Conservation (phyloP, 73 alveolate genomes). For the Tetrahymena thermophila region DNA sequence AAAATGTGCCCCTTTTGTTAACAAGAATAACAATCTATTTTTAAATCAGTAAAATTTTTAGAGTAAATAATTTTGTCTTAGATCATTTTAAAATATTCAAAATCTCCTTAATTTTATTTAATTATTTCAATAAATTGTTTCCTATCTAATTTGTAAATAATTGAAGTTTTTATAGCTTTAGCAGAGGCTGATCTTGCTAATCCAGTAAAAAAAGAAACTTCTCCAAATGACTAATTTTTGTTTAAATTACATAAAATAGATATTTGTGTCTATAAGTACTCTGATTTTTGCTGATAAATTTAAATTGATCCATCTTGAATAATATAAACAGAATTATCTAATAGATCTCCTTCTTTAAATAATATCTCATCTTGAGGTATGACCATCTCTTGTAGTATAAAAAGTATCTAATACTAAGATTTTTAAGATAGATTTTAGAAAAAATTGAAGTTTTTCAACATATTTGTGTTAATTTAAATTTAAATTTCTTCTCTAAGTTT, state of each 20-base stretch:
- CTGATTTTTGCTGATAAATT: background rate
- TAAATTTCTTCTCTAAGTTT: background rate
- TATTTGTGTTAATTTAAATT: too few species aligned
- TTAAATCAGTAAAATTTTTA: background rate
- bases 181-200: background rate
- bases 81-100: background rate
- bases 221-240: background rate
- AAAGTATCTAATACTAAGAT: background rate
- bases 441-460: too few species aligned
- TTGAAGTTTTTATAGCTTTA: background rate
- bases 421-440: background rate
- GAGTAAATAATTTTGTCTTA: background rate
- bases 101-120: background rate
- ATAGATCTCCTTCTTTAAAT: background rate
- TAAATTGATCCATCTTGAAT: background rate
- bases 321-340: background rate
- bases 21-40: background rate
- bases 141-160: background rate
- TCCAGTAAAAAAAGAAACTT: background rate
- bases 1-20: background rate
- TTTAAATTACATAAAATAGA: background rate
- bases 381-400: background rate
- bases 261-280: too few species aligned
- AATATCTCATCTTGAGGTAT: background rate
- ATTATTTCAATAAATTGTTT: background rate